A percentile compares a stretch with the other conserved stretches of the same genome.
Conservation (phyloP, 768 basidiomycete species). For the Lactifluus echinatus region DNA sequence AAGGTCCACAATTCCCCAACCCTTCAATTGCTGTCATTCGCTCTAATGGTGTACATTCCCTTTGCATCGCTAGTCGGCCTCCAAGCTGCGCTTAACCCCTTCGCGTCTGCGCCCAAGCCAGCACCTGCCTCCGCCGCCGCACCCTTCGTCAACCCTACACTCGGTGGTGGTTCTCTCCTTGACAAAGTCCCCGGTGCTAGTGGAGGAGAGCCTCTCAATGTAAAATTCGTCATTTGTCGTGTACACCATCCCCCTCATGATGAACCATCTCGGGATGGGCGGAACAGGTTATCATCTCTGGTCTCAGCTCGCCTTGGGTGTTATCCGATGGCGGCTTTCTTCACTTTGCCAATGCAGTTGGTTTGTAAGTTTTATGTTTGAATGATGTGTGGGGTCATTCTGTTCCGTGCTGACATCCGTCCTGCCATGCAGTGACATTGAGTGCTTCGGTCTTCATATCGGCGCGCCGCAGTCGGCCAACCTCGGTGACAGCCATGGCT, state of each 20-base stretch:
- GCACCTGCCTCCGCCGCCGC: neutral
- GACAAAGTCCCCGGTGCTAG: neutral
- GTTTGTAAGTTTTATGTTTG: conserved; percentile 11
- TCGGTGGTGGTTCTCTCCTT: neutral
- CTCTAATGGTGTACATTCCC: conserved; percentile 8
- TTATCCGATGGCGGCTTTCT: conserved; percentile 15
- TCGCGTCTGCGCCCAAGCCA: neutral
- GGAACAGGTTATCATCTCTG: conserved; percentile 16
- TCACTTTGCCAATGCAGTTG: conserved; percentile 14
- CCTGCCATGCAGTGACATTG: conserved; percentile 15
- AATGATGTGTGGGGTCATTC: neutral
- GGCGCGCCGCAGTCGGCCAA: conserved; percentile 35
- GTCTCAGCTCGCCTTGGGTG: conserved; percentile 12
- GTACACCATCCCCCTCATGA: neutral
- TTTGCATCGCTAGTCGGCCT: conserved; percentile 1
- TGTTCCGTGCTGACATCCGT: neutral
- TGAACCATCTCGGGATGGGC: neutral
- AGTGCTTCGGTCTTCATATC: conserved; percentile 28
- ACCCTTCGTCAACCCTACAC: neutral
- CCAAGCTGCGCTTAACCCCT: neutral
- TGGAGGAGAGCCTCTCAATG: conserved; percentile 20
- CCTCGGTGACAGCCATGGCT: conserved; percentile 41
- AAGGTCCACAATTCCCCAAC: too few relatives aligned
- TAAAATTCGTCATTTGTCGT: neutral
- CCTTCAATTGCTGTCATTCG: too few relatives aligned